phyloP scores from a whole-genome alignment of 73 alveolate genomes.

The Tetrahymena borealis region DNA sequence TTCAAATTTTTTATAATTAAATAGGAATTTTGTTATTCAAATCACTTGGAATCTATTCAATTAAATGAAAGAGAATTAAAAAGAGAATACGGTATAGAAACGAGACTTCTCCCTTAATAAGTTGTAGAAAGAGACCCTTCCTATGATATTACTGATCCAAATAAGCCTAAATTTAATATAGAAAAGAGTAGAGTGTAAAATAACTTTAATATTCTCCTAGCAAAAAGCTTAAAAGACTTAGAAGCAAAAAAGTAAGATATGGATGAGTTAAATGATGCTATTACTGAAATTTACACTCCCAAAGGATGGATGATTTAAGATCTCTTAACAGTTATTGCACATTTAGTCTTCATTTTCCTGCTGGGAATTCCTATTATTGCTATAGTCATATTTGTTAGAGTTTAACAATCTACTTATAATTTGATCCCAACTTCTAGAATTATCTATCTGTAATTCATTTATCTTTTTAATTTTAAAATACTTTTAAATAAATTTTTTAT shows the following conservation, averaged over 20 bases:
- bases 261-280: conserved; percentile 19
- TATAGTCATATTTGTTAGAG: conserved; percentile 7
- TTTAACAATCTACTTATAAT: not conserved
- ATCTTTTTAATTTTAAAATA: not conserved
- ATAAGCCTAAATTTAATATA: not conserved
- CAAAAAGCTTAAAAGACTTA: not conserved
- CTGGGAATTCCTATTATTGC: conserved; percentile 12
- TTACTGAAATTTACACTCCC: not conserved
- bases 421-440: conserved; percentile 16
- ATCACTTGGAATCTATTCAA: conserved; percentile 6
- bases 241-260: not conserved
- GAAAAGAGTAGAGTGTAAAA: not conserved
- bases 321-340: conserved; percentile 23
- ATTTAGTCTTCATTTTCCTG: conserved; percentile 5
- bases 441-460: not conserved
- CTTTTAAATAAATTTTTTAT: not conserved
- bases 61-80: conserved; percentile 13
- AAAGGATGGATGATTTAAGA: conserved; percentile 32
- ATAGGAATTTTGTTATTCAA: conserved; percentile 19
- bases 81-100: conserved; percentile 6
- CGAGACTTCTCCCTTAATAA: conserved; percentile 18
- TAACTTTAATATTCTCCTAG: not conserved
- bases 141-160: not conserved
- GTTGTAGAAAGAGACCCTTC: conserved; percentile 32
- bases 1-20: not conserved